phyloP scores from a whole-genome alignment of 2,329 filamentous ascomycete species.

The Colletotrichum orbiculare region DNA sequence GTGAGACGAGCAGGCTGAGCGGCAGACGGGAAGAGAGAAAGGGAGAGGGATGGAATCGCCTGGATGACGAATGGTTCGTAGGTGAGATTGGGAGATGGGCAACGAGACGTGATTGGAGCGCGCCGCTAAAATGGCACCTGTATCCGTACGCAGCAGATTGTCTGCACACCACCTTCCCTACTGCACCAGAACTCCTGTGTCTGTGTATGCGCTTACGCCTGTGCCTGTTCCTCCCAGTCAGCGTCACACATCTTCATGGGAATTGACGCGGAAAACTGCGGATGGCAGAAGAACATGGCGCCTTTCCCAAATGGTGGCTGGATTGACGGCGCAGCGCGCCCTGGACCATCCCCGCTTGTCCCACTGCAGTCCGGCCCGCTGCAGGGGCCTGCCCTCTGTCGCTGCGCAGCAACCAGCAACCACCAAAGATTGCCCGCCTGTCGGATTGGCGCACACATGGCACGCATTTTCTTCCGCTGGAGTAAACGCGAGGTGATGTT shows the following conservation, averaged over 20 bases:
- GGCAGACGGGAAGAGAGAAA: slow-evolving; percentile 5
- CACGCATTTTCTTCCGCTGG: no score
- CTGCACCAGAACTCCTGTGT: neutral
- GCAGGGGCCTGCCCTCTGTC: slow-evolving; percentile 27
- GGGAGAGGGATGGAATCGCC: slow-evolving; percentile 2
- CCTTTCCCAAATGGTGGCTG: slow-evolving; percentile 22
- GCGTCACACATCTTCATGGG: slow-evolving; percentile 16
- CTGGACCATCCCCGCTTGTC: slow-evolving; percentile 20
- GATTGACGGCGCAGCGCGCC: slow-evolving; percentile 5
- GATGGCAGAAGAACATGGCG: neutral
- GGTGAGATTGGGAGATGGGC: slow-evolving; percentile 16
- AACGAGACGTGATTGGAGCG: slow-evolving; percentile 23
- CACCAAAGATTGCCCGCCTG: neutral
- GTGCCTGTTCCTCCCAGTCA: slow-evolving; percentile 5
- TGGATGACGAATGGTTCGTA: slow-evolving; percentile 11
- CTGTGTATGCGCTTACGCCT: neutral
- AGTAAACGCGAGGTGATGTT: neutral
- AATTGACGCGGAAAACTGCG: neutral
- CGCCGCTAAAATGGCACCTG: slow-evolving; percentile 4
- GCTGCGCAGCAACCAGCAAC: slow-evolving; percentile 31
- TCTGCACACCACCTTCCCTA: slow-evolving; percentile 5
- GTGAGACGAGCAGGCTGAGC: slow-evolving; percentile 9
- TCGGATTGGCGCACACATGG: no score
- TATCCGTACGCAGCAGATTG: no score
- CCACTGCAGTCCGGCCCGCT: slow-evolving; percentile 28